Percentiles rank a stretch among this genome's conserved stretches.
Conservation (phyloP, 768 basidiomycete genomes). For the Leucocoprinus sp. region DNA sequence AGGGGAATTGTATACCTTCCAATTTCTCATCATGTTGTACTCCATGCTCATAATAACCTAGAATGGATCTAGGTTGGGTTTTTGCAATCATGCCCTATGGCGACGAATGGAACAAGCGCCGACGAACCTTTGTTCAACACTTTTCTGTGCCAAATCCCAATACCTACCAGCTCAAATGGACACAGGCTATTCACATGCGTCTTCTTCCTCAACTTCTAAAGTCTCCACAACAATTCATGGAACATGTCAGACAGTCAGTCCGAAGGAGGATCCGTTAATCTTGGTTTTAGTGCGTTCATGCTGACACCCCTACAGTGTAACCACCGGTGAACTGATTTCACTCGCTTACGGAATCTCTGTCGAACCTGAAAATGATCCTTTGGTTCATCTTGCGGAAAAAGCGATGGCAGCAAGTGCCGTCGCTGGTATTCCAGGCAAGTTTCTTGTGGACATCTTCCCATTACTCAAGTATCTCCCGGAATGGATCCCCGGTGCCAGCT, state of each 20-base stretch:
- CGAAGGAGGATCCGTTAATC: not conserved
- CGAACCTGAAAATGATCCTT: constrained; percentile 22
- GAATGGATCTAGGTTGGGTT: constrained; percentile 35
- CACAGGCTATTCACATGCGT: constrained; percentile 5
- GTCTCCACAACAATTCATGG: constrained; percentile 29
- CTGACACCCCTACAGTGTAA: constrained; percentile 21
- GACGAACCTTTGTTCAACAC: constrained; percentile 33
- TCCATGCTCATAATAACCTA: constrained; percentile 11
- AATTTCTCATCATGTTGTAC: no score
- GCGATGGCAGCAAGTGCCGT: constrained; percentile 15
- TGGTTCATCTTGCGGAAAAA: constrained; percentile 20
- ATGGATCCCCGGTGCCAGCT: constrained; percentile 26
- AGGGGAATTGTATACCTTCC: constrained; percentile 17
- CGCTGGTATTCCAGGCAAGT: constrained; percentile 22
- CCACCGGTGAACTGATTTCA: constrained; percentile 30
- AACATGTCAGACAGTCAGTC: constrained; percentile 29
- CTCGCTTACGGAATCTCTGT: constrained; percentile 30
- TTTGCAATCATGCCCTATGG: constrained; percentile 34
- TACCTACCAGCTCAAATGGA: constrained; percentile 23
- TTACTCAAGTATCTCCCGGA: constrained; percentile 21
- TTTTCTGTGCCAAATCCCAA: constrained; percentile 26
- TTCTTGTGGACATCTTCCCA: constrained; percentile 22
- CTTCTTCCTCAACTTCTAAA: constrained; percentile 10
- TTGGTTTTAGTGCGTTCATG: not conserved
- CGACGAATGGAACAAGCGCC: constrained; percentile 30